Percentiles rank a stretch among this genome's conserved stretches.
phyloP scores from a whole-genome alignment of 2,329 filamentous ascomycete species.

The Fusarium compactum region DNA sequence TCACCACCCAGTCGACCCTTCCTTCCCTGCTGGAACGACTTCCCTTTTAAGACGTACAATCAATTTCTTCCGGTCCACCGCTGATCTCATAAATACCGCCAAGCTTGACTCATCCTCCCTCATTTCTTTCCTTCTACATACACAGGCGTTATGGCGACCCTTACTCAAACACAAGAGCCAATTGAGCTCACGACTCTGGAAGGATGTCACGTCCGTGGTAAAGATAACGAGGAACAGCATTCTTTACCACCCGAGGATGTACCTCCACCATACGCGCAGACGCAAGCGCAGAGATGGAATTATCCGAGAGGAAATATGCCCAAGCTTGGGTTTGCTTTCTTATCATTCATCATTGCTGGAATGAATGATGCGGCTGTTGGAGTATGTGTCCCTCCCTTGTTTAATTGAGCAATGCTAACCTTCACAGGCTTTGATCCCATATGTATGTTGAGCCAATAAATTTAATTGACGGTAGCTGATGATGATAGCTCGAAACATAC shows the following conservation, averaged over 20 bases:
- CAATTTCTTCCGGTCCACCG: neutral
- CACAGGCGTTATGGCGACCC: conserved; percentile 21
- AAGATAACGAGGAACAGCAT: conserved; percentile 16
- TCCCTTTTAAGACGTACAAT: neutral
- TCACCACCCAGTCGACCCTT: neutral
- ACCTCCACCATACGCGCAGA: conserved; percentile 47
- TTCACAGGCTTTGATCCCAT: conserved; percentile 43
- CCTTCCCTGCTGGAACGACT: conserved; percentile 4
- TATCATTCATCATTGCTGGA: conserved; percentile 70
- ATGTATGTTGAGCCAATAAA: conserved; percentile 1
- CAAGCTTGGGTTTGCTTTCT: conserved; percentile 60
- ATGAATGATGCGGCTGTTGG: conserved; percentile 73
- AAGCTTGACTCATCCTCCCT: neutral
- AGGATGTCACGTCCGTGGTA: neutral
- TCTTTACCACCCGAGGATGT: conserved; percentile 10
- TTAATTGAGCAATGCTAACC: neutral
- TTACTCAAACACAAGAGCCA: conserved; percentile 18
- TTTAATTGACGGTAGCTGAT: neutral
- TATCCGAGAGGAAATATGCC: conserved; percentile 50
- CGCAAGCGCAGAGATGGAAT: conserved; percentile 53
- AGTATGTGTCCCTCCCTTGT: conserved; percentile 51
- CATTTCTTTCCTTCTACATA: too few relatives aligned
- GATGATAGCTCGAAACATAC: conserved; percentile 68
- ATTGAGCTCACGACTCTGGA: conserved; percentile 27
- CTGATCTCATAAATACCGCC: neutral